Percentiles rank a stretch among this genome's conserved stretches.
These are phyloP conservation scores for Trichocomaceae sp. DNA, from an alignment of 2,329 filamentous ascomycete genomes.

Conservation along the genomic window DNA sequence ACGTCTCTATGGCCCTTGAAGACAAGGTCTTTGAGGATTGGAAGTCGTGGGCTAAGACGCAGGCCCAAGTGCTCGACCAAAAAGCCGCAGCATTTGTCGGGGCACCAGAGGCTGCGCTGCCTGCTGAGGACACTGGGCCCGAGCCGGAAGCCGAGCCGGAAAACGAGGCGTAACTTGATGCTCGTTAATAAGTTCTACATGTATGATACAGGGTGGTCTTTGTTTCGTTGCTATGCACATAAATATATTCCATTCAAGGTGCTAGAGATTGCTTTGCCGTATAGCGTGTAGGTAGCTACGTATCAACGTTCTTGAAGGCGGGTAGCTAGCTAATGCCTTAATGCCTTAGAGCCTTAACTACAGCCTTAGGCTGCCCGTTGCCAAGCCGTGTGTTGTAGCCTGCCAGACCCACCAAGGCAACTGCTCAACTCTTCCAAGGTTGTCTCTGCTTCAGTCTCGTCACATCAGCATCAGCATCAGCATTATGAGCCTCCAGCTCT, in stretches of 20 bases:
- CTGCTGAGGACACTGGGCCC: slow-evolving; percentile 23
- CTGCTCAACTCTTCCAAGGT: slow-evolving; percentile 1
- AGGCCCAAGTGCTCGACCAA: slow-evolving; percentile 46
- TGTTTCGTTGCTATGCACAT: not conserved
- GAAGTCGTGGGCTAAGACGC: slow-evolving; percentile 67
- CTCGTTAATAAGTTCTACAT: not conserved
- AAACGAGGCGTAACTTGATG: not conserved
- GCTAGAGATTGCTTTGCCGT: too few relatives aligned
- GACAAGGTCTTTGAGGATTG: slow-evolving; percentile 72
- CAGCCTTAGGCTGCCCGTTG: too few relatives aligned
- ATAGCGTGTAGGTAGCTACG: too few relatives aligned
- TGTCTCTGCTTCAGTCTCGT: not conserved
- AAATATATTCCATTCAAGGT: not conserved
- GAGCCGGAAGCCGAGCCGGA: slow-evolving; percentile 5
- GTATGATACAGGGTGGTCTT: not conserved
- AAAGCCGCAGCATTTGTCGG: slow-evolving; percentile 40
- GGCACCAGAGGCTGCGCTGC: slow-evolving; percentile 32
- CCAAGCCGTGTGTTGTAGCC: not conserved
- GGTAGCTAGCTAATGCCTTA: too few relatives aligned
- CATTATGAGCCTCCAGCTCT: not conserved
- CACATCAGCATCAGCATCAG: not conserved
- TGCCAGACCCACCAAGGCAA: slow-evolving; percentile 3
- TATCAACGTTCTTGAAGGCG: too few relatives aligned
- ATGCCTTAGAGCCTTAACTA: too few relatives aligned
- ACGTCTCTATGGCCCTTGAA: slow-evolving; percentile 77